Base-by-base conservation (phyloP, 129 eudicot genomes). In the Flaveria trinervia region DNA sequence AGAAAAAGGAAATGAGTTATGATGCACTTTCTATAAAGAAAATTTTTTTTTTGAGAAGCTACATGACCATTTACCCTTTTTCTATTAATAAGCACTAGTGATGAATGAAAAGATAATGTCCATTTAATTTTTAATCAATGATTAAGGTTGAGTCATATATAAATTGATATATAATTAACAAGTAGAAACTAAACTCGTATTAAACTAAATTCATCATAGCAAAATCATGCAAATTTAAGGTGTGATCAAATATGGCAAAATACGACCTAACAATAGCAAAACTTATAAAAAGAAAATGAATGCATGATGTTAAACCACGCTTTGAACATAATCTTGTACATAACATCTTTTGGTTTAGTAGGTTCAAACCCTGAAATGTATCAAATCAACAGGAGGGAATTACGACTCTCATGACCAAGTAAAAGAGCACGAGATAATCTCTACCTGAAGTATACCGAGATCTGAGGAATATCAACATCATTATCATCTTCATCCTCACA, bases 401-500 rank as follows among this genome's bases (percentile, higher is more conserved):
- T 57, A 51, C 36, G 41, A 64, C 52, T 73, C 74, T 49, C 74
- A 39, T 62, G 71, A 83, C 65, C 49, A 71, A 59, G 39, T 46
- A 49, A 77, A 28, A 20, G 49, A 73, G 41, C 8, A 33, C 67
- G 50, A 18, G 39, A 23, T 6, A 15, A 52, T 20, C 22, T 72
- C 83, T 80, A 93, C 72, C 85, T 77, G 86, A 88, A 93, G 82
- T 86, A 93, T 28, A 93, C 70, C 7, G 98, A 93, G 30, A 93
- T 45, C 77, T 81, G 95, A 23, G 98, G 98, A 73, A 93, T 88
- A 79, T 93, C 98, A 12, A 93, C 68, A 66, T 90, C 98, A 48
- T 89, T 84, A 68, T 83, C 98, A 36, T 88, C 95, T 11, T 90
- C 98, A 25, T 93, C 98, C 91, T 93, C 98, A 68, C 98, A 93